Conservation (phyloP, 352 stramenopile species). For the Phytopythium oedochilum region DNA sequence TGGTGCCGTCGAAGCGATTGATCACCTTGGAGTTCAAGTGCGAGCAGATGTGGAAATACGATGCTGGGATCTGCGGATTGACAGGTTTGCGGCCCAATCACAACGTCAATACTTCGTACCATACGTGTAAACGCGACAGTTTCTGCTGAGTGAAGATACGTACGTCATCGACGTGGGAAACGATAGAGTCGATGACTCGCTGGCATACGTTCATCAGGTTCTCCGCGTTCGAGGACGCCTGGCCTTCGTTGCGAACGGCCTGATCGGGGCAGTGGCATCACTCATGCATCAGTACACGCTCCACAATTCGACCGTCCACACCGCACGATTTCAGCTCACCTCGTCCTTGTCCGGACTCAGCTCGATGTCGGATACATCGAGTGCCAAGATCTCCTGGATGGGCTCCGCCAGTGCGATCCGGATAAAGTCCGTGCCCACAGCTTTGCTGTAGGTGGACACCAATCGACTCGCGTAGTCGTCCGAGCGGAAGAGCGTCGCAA, state of each 20-base stretch:
- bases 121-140: slow-evolving; percentile 10
- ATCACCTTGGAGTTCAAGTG: slow-evolving; percentile 71
- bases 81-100: no score
- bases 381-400: slow-evolving; percentile 52
- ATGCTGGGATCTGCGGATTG: slow-evolving; percentile 47
- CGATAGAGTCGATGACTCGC: slow-evolving; percentile 76
- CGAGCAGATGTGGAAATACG: slow-evolving; percentile 77
- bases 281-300: background rate
- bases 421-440: slow-evolving; percentile 67
- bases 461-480: slow-evolving; percentile 71
- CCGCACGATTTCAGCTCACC: slow-evolving; percentile 8
- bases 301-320: background rate
- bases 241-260: slow-evolving; percentile 25
- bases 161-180: slow-evolving; percentile 52
- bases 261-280: background rate
- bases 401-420: slow-evolving; percentile 51
- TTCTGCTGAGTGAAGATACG: slow-evolving; percentile 23
- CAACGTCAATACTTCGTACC: background rate
- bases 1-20: slow-evolving; percentile 58
- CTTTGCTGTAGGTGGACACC: slow-evolving; percentile 75
- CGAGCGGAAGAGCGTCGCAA: slow-evolving; percentile 74
- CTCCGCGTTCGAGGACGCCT: slow-evolving; percentile 44
- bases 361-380: slow-evolving; percentile 73
- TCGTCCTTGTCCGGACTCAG: slow-evolving; percentile 61
- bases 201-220: slow-evolving; percentile 86